Conservation (phyloP, 2,329 filamentous ascomycete species). For the Fusarium sp. region DNA sequence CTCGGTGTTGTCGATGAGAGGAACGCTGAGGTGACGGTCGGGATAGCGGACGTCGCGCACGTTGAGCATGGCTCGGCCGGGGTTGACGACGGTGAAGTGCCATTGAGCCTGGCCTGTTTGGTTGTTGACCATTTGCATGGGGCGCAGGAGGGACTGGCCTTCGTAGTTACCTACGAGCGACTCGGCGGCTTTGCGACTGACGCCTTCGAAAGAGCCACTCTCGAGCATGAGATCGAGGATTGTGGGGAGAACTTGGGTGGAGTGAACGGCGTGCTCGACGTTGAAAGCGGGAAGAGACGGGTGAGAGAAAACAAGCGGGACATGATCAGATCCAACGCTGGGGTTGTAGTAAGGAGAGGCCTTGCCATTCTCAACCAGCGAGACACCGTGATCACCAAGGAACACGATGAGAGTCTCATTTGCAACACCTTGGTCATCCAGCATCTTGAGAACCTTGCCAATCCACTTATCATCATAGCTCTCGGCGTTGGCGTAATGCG, state of each 20-base stretch:
- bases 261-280: constrained; percentile 43
- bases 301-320: constrained; percentile 46
- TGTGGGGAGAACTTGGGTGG: constrained; percentile 45
- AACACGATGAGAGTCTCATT: constrained; percentile 47
- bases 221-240: constrained; percentile 47
- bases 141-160: constrained; percentile 45
- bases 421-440: constrained; percentile 47
- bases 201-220: constrained; percentile 40
- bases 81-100: constrained; percentile 49
- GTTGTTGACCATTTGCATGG: constrained; percentile 21
- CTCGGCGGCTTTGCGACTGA: constrained; percentile 33
- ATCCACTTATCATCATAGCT: constrained; percentile 48
- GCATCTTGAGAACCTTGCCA: constrained; percentile 40
- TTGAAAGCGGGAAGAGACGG: constrained; percentile 43
- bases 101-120: constrained; percentile 41
- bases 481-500: constrained; percentile 44
- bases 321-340: constrained; percentile 43
- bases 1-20: constrained; percentile 45
- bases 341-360: constrained; percentile 46
- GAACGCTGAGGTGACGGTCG: constrained; percentile 44
- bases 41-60: constrained; percentile 46
- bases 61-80: constrained; percentile 46
- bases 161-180: constrained; percentile 44
- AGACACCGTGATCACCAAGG: constrained; percentile 48
- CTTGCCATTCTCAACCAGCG: constrained; percentile 45